These are phyloP conservation scores for Camelina hispida DNA, from an alignment of 345 rosid genomes.

Conservation along the genomic window DNA sequence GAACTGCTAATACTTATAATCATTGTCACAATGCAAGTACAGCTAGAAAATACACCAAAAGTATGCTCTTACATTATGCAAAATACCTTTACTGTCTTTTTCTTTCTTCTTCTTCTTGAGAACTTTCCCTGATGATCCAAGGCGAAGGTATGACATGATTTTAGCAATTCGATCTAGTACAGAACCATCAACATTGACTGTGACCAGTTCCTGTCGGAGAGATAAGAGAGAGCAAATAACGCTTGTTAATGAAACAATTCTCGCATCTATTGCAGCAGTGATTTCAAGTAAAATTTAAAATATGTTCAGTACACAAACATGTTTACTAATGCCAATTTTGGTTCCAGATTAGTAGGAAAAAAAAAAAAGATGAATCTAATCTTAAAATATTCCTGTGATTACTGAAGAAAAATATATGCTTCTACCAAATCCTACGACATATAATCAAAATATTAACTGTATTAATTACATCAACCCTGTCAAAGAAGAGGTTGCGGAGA, in stretches of 20 bases:
- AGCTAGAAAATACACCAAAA: not conserved
- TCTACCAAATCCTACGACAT: conserved; percentile 9
- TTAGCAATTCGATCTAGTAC: conserved; percentile 96
- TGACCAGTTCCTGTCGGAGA: conserved; percentile 79
- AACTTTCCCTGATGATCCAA: conserved; percentile 98
- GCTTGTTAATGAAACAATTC: conserved; percentile 4
- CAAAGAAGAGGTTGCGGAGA: conserved; percentile 17
- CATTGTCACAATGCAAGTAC: conserved; percentile 1
- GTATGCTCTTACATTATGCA: not conserved
- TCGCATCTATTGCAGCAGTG: not conserved
- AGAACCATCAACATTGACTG: conserved; percentile 91
- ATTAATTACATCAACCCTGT: conserved; percentile 4
- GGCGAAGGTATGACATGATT: conserved; percentile 97
- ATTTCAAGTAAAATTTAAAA: not conserved
- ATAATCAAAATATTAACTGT: not conserved
- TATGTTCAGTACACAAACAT: not conserved
- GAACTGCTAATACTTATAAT: not conserved
- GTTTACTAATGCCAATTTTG: not conserved
- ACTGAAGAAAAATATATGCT: not conserved
- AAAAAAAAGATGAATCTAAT: not conserved
- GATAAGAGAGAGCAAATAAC: conserved; percentile 29
- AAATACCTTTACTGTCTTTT: conserved; percentile 73
- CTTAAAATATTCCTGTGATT: not conserved
- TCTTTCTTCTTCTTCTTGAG: conserved; percentile 99
- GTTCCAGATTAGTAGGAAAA: conserved; percentile 10